These are phyloP conservation scores for Aureobasidium melanogenum DNA, from an alignment of 2,329 filamentous ascomycete species.

Conservation along the genomic window DNA sequence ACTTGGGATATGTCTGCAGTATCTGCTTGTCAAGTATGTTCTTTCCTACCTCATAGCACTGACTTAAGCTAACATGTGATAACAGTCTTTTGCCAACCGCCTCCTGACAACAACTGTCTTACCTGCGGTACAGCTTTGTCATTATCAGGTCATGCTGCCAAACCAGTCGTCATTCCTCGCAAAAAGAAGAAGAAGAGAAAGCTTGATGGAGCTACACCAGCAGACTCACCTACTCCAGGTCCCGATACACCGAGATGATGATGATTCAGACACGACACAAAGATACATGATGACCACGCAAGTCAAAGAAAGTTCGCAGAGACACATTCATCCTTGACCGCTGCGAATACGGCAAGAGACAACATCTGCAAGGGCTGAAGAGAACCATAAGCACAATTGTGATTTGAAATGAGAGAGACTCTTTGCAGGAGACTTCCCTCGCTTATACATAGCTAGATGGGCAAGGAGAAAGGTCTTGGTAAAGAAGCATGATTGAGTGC, in stretches of 20 bases:
- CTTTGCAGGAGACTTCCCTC: background rate
- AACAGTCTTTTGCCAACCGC: conserved; percentile 63
- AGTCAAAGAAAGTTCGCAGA: background rate
- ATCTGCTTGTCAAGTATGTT: conserved; percentile 76
- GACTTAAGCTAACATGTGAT: background rate
- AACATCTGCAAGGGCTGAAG: background rate
- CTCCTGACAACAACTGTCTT: conserved; percentile 59
- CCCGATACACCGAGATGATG: conserved; percentile 3
- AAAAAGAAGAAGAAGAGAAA: conserved; percentile 62
- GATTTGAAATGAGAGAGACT: background rate
- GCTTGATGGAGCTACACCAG: conserved; percentile 15
- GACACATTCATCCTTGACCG: background rate
- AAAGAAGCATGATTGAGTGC: background rate
- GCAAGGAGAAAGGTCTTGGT: background rate
- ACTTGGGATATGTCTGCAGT: conserved; percentile 90
- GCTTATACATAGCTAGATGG: background rate
- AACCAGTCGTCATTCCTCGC: conserved; percentile 63
- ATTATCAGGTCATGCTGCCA: conserved; percentile 66
- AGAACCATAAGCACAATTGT: too few species aligned
- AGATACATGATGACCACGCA: background rate
- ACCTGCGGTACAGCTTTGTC: conserved; percentile 74
- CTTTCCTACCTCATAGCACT: background rate
- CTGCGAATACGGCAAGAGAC: background rate
- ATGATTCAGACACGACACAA: background rate
- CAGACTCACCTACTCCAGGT: conserved; percentile 3